These are phyloP conservation scores for Nannizziopsis barbatae DNA, from an alignment of 2,329 filamentous ascomycete species.

Conservation along the genomic window DNA sequence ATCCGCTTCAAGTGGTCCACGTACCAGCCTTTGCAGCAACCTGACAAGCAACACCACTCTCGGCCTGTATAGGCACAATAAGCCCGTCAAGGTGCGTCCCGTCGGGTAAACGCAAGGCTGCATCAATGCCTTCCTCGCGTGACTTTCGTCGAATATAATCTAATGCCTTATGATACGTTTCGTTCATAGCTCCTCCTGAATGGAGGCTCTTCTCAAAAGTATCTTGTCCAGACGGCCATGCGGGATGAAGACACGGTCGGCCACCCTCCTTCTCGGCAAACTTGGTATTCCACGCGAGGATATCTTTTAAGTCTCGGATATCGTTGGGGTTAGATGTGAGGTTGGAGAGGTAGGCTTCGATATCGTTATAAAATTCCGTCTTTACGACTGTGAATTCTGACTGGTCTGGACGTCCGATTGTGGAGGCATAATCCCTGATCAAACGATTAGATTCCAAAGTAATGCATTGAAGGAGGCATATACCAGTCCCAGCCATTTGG, in stretches of 20 bases:
- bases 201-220: slow-evolving; percentile 53
- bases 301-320: slow-evolving; percentile 50
- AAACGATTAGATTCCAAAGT: too few relatives aligned
- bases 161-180: slow-evolving; percentile 57
- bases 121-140: slow-evolving; percentile 55
- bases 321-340: slow-evolving; percentile 49
- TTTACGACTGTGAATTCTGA: slow-evolving; percentile 65
- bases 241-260: slow-evolving; percentile 48
- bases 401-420: slow-evolving; percentile 36
- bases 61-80: slow-evolving; percentile 55
- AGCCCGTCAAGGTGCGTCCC: slow-evolving; percentile 46
- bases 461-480: not conserved
- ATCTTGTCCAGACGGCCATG: slow-evolving; percentile 61
- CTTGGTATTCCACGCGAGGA: slow-evolving; percentile 52
- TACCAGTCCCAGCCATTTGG: slow-evolving; percentile 63
- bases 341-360: slow-evolving; percentile 49
- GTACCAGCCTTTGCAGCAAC: slow-evolving; percentile 12
- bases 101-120: slow-evolving; percentile 42
- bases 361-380: slow-evolving; percentile 50
- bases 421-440: slow-evolving; percentile 8
- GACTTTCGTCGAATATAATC: slow-evolving; percentile 48
- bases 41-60: slow-evolving; percentile 9
- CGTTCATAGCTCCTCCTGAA: slow-evolving; percentile 50
- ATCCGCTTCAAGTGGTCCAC: slow-evolving; percentile 28
- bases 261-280: slow-evolving; percentile 59